phyloP scores from a whole-genome alignment of 805 yeast species.

The Wilhelminamyces savonicus region DNA sequence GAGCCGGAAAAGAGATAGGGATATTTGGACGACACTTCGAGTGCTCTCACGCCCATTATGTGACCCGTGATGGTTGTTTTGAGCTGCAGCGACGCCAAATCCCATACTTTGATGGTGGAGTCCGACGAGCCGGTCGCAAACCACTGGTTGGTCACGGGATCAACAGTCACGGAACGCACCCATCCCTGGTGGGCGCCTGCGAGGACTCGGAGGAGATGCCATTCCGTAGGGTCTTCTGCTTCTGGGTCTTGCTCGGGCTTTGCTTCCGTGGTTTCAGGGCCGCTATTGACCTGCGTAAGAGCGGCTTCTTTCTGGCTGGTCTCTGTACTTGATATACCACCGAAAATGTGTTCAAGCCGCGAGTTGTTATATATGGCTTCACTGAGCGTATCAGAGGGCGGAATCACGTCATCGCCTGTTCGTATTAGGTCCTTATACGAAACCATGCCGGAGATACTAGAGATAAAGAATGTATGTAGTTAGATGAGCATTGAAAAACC shows the following conservation, averaged over 20 bases:
- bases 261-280: not conserved
- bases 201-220: conserved; percentile 69
- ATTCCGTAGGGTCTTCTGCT: conserved; percentile 15
- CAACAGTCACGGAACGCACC: conserved; percentile 77
- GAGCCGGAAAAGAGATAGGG: conserved; percentile 90
- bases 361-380: conserved; percentile 24
- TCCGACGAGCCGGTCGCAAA: conserved; percentile 91
- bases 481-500: too few species aligned
- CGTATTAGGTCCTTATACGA: conserved; percentile 6
- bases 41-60: conserved; percentile 77
- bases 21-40: conserved; percentile 65
- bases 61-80: conserved; percentile 85
- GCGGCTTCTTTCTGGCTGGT: not conserved
- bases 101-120: conserved; percentile 88
- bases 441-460: conserved; percentile 2
- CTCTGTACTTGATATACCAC: too few species aligned
- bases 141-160: conserved; percentile 79
- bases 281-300: not conserved
- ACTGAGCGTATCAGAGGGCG: conserved; percentile 24
- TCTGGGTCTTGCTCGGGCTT: conserved; percentile 1
- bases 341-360: conserved; percentile 19
- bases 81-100: conserved; percentile 62
- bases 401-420: conserved; percentile 7
- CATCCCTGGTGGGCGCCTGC: conserved; percentile 88
- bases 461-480: conserved; percentile 1